Base-by-base conservation (phyloP, 1,284 basidiomycete genomes). In the Apiotrichum montevideense region DNA sequence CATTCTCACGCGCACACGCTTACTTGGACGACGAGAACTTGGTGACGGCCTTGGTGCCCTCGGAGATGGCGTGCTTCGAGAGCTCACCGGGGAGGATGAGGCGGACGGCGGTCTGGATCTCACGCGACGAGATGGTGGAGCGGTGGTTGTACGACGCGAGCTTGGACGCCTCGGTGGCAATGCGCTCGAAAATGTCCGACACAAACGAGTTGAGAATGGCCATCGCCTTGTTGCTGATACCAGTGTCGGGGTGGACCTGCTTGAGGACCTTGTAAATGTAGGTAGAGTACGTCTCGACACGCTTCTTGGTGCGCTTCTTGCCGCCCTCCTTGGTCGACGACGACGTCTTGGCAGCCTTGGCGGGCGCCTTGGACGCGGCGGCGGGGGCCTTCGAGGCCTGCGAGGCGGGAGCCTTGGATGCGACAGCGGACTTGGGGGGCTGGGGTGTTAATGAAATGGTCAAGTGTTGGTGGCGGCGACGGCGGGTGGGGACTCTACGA, bases 161-260 rank as follows among this genome's bases (percentile, higher is more conserved):
- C 81, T 92, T 90, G 65, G 87, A 88, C 13, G 89, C 90, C 76
- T 96, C 92, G 43, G 83, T 84, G 13, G 92, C 91, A 68, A 95
- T 91, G 51, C 90, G 87, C 79, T 95, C 91, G 66, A 94, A 95
- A 78, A 95, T 90, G 73, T 93, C 90, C 65, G 90, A 90, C 69
- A 93, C 89, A 63, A 92, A 93, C 56, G 87, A 90, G 83, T 95
- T 95, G 48, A 96, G 79, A 72, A 96, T 89, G 57, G 87, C 85
- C 92, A 96, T 96, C 44, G 91, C 92, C 82, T 94, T 96, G 85
- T 94, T 95, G 59, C 74, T 76, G 73, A 95, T 94, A 85, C 93
- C 93, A 64, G 90, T 95, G 75, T 96, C 93, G 56, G 92, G 93
- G 81, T 96, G 92, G 60, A 96, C 92, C 71, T 76, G 75, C 74